Percentiles rank a stretch among this genome's conserved stretches.
Conservation (phyloP, 805 yeast species). For the Saccharomycopsis fermentans region DNA sequence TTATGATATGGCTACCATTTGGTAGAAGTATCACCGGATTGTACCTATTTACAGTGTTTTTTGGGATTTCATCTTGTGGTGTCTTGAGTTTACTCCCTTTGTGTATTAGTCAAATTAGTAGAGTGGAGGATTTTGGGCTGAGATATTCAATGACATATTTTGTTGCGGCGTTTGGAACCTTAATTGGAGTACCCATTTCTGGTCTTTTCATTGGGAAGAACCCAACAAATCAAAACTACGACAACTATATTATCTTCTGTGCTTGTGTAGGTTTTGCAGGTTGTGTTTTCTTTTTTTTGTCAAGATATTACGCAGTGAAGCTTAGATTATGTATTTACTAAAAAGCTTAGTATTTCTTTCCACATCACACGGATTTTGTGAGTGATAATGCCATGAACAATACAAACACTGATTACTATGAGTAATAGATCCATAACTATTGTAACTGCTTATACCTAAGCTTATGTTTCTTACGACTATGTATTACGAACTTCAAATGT, state of each 20-base stretch:
- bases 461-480: too few relatives aligned
- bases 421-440: too few relatives aligned
- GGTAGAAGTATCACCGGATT: slow-evolving; percentile 28
- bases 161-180: slow-evolving; percentile 41
- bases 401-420: too few relatives aligned
- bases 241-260: slow-evolving; percentile 30
- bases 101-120: slow-evolving; percentile 49
- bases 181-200: slow-evolving; percentile 41
- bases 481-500: too few relatives aligned
- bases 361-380: too few relatives aligned
- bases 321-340: slow-evolving; percentile 5
- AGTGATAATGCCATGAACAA: too few relatives aligned
- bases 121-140: slow-evolving; percentile 44
- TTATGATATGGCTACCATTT: slow-evolving; percentile 35
- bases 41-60: slow-evolving; percentile 37
- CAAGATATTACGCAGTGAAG: slow-evolving; percentile 34
- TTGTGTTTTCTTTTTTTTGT: slow-evolving; percentile 31
- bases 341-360: too few relatives aligned
- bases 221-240: slow-evolving; percentile 27
- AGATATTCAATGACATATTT: slow-evolving; percentile 50
- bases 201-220: slow-evolving; percentile 35
- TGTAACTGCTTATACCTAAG: too few relatives aligned
- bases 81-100: slow-evolving; percentile 51
- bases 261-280: slow-evolving; percentile 30
- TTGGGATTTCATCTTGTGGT: slow-evolving; percentile 49